Percentiles rank a stretch among this genome's conserved stretches.
phyloP scores from a whole-genome alignment of 352 stramenopile genomes.

The Phytophthora europaea region DNA sequence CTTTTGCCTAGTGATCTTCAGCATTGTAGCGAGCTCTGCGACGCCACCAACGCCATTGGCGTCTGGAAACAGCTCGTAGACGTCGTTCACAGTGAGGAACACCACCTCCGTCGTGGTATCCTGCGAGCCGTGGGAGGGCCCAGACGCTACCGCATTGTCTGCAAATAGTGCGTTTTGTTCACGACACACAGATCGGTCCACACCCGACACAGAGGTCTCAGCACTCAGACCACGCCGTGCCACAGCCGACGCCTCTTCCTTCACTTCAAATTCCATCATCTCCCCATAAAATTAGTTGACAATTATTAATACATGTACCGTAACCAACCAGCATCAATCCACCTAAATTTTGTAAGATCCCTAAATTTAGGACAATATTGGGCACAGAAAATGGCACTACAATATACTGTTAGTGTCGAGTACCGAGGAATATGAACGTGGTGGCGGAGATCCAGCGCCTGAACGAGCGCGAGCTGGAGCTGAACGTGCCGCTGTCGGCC shows the following conservation, averaged over 20 bases:
- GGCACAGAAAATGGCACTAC: too few relatives aligned
- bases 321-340: too few relatives aligned
- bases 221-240: background rate
- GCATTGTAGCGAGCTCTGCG: conserved; percentile 66
- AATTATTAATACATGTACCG: too few relatives aligned
- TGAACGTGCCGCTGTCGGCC: conserved; percentile 68
- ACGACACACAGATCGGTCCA: background rate
- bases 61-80: conserved; percentile 74
- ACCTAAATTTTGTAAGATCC: too few relatives aligned
- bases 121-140: background rate
- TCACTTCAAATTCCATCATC: background rate
- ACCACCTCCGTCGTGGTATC: conserved; percentile 43
- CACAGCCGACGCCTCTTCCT: background rate
- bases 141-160: conserved; percentile 2
- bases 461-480: conserved; percentile 85
- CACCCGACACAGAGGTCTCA: background rate
- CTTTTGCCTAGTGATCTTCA: conserved; percentile 34
- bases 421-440: conserved; percentile 66
- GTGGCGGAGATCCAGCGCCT: conserved; percentile 86
- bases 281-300: too few relatives aligned
- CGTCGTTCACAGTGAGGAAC: conserved; percentile 78
- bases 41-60: conserved; percentile 37
- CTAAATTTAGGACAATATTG: too few relatives aligned
- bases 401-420: too few relatives aligned
- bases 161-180: background rate